These are phyloP conservation scores for Meyerozyma guilliermondii DNA, from an alignment of 1,139 yeast species.

Conservation along the genomic window DNA sequence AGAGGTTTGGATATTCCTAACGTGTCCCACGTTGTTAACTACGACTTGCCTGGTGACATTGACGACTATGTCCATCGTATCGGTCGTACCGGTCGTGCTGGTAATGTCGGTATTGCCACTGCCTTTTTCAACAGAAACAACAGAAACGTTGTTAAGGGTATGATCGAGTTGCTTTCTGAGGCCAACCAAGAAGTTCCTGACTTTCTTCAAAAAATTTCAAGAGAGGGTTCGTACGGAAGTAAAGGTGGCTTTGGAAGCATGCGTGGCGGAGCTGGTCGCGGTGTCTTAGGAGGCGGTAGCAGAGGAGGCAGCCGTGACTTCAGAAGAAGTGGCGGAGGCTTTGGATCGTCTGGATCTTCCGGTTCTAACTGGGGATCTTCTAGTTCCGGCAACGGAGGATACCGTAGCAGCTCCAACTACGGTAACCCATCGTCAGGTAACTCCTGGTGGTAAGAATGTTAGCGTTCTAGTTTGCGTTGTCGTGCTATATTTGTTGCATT, in stretches of 20 bases:
- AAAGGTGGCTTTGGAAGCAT: conserved; percentile 14
- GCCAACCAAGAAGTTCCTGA: conserved; percentile 97
- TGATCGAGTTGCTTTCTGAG: conserved; percentile 82
- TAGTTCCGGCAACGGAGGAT: conserved; percentile 15
- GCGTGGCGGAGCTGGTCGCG: conserved; percentile 50
- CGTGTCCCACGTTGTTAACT: conserved; percentile 95
- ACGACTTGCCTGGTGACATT: conserved; percentile 92
- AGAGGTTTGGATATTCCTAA: conserved; percentile 99
- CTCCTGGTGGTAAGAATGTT: conserved; percentile 36
- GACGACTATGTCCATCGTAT: conserved; percentile 99
- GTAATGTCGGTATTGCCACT: conserved; percentile 97
- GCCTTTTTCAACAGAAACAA: conserved; percentile 97
- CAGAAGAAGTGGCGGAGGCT: conserved; percentile 42
- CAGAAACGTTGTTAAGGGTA: conserved; percentile 82
- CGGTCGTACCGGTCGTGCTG: conserved; percentile 99
- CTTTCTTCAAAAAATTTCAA: conserved; percentile 73
- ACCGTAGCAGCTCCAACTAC: conserved; percentile 19
- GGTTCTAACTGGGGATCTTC: conserved; percentile 10
- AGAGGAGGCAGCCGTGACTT: conserved; percentile 50
- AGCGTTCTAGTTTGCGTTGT: neutral
- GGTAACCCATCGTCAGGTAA: conserved; percentile 31
- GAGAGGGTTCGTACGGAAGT: conserved; percentile 65
- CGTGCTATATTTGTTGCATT: neutral
- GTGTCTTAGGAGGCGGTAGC: conserved; percentile 28
- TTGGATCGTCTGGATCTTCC: conserved; percentile 5